Evolutionary conservation across 768 basidiomycete genomes (phyloP).

Genomic region (Sutorius australiensis): DNA sequence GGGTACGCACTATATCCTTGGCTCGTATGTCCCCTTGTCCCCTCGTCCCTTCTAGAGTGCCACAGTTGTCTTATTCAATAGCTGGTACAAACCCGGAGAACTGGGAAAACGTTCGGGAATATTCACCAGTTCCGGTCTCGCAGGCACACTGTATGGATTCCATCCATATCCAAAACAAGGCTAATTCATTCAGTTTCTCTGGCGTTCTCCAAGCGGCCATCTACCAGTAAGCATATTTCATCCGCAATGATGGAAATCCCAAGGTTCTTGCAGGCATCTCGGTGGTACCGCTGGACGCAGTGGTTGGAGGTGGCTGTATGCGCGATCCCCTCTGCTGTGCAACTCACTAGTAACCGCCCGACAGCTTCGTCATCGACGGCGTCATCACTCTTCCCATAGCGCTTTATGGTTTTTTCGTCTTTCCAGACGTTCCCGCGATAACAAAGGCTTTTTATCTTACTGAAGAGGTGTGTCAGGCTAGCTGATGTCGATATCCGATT

Average conservation of each 20-base stretch:
- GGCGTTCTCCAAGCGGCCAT: slow-evolving; percentile 63
- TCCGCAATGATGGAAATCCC: neutral
- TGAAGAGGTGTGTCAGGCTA: slow-evolving; percentile 41
- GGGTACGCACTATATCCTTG: slow-evolving; percentile 69
- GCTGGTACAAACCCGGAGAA: slow-evolving; percentile 71
- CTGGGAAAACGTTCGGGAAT: slow-evolving; percentile 69
- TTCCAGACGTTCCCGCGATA: slow-evolving; percentile 66
- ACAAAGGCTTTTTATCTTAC: slow-evolving; percentile 64
- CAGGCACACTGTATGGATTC: slow-evolving; percentile 52
- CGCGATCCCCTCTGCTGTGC: neutral
- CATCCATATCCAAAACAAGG: neutral
- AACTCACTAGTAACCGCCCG: neutral
- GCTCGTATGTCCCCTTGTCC: slow-evolving; percentile 46
- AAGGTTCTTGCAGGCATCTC: slow-evolving; percentile 37
- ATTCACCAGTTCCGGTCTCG: slow-evolving; percentile 61
- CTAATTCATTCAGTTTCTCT: slow-evolving; percentile 45
- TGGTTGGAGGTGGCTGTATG: slow-evolving; percentile 66
- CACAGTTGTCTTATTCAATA: slow-evolving; percentile 17
- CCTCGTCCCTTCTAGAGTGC: neutral
- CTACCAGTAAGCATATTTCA: slow-evolving; percentile 43
- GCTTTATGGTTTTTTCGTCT: slow-evolving; percentile 65
- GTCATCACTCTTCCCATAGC: slow-evolving; percentile 72
- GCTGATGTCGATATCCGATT: neutral
- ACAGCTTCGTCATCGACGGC: slow-evolving; percentile 64
- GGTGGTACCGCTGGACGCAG: slow-evolving; percentile 50